Evolutionary conservation across 2,329 filamentous ascomycete genomes (phyloP).

Genomic region (Talaromyces funiculosus): DNA sequence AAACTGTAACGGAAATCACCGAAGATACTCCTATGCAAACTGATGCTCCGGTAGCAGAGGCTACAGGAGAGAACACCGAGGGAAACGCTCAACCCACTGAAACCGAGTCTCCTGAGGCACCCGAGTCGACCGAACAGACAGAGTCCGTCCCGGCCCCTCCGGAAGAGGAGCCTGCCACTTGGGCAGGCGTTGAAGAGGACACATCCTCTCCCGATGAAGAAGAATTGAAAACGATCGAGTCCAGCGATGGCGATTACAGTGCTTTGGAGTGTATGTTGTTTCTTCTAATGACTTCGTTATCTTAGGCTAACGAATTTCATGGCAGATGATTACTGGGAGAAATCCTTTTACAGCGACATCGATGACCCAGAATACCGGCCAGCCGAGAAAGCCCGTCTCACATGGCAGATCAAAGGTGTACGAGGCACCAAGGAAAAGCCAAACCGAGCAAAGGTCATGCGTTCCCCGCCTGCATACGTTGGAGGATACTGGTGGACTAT

Average conservation of each 20-base stretch:
- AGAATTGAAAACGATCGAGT: constrained; percentile 55
- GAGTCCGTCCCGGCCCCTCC: constrained; percentile 18
- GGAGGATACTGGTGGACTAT: constrained; percentile 61
- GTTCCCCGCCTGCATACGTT: constrained; percentile 51
- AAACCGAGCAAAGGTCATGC: constrained; percentile 54
- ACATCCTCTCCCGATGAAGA: constrained; percentile 50
- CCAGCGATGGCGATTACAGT: constrained; percentile 44
- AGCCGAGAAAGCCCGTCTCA: constrained; percentile 50
- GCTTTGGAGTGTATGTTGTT: constrained; percentile 47
- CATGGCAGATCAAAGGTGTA: constrained; percentile 55
- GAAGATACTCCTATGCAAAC: neutral
- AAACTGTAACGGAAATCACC: neutral
- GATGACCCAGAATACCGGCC: constrained; percentile 55
- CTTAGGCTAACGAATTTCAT: neutral
- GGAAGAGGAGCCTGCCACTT: constrained; percentile 38
- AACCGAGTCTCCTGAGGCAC: constrained; percentile 11
- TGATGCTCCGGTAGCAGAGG: constrained; percentile 7
- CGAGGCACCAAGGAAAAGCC: constrained; percentile 57
- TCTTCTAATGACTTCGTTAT: neutral
- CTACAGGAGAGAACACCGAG: neutral
- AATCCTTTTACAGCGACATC: constrained; percentile 49
- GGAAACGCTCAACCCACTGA: constrained; percentile 4
- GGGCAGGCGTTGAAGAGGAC: constrained; percentile 54
- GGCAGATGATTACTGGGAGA: constrained; percentile 53
- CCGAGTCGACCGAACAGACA: neutral